Evolutionary conservation across 2,329 filamentous ascomycete species (phyloP), one percentile per base, ranked within the genome.

Genomic region (Pyrenophora teres): DNA sequence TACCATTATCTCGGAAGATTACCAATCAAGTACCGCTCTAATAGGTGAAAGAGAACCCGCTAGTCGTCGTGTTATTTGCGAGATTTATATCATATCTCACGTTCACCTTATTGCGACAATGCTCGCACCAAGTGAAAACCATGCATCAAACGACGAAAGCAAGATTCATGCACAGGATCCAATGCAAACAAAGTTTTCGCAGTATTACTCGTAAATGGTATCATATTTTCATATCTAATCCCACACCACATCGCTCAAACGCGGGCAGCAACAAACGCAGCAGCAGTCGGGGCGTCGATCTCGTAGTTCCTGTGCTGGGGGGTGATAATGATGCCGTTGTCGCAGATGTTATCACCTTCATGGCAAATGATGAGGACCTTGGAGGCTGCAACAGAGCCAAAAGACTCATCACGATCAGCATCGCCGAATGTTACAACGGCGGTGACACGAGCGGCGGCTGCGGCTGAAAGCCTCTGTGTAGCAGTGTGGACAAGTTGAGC

Each of bases 401-500:
- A 68, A 2, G 60, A 46, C 51, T 71, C 59, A 18, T 68, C 65
- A 9, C 64, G 59, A 38, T 74, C 65, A 21, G 72, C 65, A 52
- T 75, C 73, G 13, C 72, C 73, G 40, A 74, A 75, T 19, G 70
- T 69, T 9, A 73, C 69, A 30, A 71, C 70, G 19, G 67, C 63
- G 46, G 55, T 56, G 21, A 69, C 57, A 15, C 58, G 56, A 4
- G 60, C 60, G 8, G 63, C 62, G 9, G 49, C 51, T 2, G 63
- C 53, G 7, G 67, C 59, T 8, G 59, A 53, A 7, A 67, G 60
- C 39, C 60, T 64, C 40, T 66, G 62, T 3, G 75, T 76, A 1
- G 76, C 77, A 21, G 77, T 77, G 66, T 81, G 79, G 1, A 79
- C 76, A 3, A 75, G 59, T 48, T 74, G 70, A 1, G 71, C 73